A percentile compares a stretch with the other conserved stretches of the same genome.
phyloP scores from a whole-genome alignment of 2,329 filamentous ascomycete genomes.

The Diatrype stigma region DNA sequence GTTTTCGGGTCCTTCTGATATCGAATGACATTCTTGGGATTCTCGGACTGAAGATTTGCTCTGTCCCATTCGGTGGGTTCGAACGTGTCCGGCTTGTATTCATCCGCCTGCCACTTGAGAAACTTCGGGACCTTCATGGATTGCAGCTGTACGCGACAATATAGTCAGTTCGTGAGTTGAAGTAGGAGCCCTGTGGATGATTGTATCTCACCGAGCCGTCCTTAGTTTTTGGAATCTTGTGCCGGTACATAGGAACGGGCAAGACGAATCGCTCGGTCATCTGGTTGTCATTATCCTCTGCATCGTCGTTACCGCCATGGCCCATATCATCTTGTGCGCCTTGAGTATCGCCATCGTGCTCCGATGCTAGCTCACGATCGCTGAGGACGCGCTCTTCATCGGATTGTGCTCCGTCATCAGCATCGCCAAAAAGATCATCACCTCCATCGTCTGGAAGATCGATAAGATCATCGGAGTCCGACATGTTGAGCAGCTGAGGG shows the following conservation, averaged over 20 bases:
- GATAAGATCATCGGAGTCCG: slow-evolving; percentile 51
- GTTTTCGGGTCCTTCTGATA: slow-evolving; percentile 66
- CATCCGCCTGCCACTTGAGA: slow-evolving; percentile 63
- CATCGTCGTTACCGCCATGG: slow-evolving; percentile 41
- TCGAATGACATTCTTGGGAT: slow-evolving; percentile 62
- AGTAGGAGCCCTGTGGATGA: background rate
- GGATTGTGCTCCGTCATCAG: slow-evolving; percentile 54
- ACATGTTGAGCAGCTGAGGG: slow-evolving; percentile 36
- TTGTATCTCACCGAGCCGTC: slow-evolving; percentile 65
- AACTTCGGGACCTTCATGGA: slow-evolving; percentile 69
- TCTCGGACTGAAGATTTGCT: slow-evolving; percentile 47
- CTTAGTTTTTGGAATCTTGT: slow-evolving; percentile 65
- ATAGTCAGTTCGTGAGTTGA: background rate
- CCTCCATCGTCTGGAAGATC: slow-evolving; percentile 49
- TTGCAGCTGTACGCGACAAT: slow-evolving; percentile 51
- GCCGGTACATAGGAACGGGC: slow-evolving; percentile 62
- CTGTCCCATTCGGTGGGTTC: slow-evolving; percentile 54
- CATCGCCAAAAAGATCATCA: slow-evolving; percentile 61
- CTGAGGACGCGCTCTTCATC: slow-evolving; percentile 59
- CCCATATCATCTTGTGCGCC: slow-evolving; percentile 34
- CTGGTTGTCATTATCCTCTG: slow-evolving; percentile 35
- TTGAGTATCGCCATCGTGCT: slow-evolving; percentile 43
- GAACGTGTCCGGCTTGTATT: slow-evolving; percentile 64
- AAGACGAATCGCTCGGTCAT: slow-evolving; percentile 55
- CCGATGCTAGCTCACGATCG: slow-evolving; percentile 57